These are phyloP conservation scores for Stygiomarasmius scandens DNA, from an alignment of 1,284 basidiomycete species.

Conservation along the genomic window DNA sequence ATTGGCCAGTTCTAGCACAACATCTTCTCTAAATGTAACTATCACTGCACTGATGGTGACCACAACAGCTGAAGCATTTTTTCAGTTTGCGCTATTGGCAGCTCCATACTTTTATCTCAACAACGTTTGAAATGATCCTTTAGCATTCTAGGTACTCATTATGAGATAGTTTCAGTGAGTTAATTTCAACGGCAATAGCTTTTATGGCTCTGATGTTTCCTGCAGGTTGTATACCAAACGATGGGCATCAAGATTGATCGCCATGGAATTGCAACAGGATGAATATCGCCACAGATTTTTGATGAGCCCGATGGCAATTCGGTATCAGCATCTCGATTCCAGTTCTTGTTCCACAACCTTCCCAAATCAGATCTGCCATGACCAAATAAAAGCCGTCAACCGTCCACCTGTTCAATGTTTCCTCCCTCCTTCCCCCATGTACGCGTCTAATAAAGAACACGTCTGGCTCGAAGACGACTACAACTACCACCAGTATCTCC, in stretches of 20 bases:
- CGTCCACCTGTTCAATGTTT: background rate
- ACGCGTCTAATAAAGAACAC: background rate
- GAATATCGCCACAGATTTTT: no score
- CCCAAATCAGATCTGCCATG: background rate
- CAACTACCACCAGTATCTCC: background rate
- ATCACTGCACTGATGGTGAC: no score
- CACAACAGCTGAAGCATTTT: no score
- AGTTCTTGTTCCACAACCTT: background rate
- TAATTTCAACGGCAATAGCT: no score
- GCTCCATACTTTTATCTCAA: slow-evolving; percentile 38
- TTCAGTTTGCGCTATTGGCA: slow-evolving; percentile 37
- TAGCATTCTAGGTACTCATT: slow-evolving; percentile 45
- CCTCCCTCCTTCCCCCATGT: background rate
- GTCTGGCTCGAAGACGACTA: background rate
- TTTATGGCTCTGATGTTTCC: background rate
- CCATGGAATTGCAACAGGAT: no score
- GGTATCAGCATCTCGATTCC: background rate
- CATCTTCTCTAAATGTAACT: no score
- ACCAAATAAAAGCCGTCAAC: background rate
- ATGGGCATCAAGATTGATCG: slow-evolving; percentile 52
- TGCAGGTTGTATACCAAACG: slow-evolving; percentile 38
- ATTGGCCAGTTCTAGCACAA: no score
- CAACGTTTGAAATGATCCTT: slow-evolving; percentile 36
- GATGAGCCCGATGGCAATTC: no score
- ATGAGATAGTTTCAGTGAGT: slow-evolving; percentile 44